Conservation (phyloP, 176 grass and related monocot genomes). For the Elymus sibiricus region DNA sequence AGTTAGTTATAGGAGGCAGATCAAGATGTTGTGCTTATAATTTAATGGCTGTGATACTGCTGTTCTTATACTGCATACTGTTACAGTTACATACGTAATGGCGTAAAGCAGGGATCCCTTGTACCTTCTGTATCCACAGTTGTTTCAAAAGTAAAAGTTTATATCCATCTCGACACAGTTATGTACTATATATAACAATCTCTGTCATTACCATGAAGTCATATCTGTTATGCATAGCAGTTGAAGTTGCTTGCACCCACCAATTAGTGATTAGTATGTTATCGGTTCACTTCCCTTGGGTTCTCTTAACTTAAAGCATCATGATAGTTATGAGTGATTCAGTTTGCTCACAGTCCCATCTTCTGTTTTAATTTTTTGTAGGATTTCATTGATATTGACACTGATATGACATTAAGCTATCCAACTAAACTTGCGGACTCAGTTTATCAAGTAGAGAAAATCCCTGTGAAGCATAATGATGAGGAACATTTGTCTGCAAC, state of each 20-base stretch:
- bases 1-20: constrained; percentile 4
- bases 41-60: neutral
- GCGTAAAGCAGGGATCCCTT: neutral
- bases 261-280: constrained; percentile 1
- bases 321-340: constrained; percentile 4
- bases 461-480: constrained; percentile 37
- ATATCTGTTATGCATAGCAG: neutral
- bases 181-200: constrained; percentile 1
- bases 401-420: constrained; percentile 53
- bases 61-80: neutral
- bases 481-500: constrained; percentile 36
- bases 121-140: constrained; percentile 7
- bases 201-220: neutral
- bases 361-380: constrained; percentile 32
- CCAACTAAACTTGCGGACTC: constrained; percentile 51
- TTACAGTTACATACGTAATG: constrained; percentile 1
- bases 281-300: constrained; percentile 2
- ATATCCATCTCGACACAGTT: neutral
- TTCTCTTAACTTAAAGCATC: constrained; percentile 26
- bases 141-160: constrained; percentile 4
- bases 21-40: constrained; percentile 18
- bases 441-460: constrained; percentile 58
- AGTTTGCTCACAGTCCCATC: constrained; percentile 9
- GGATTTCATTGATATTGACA: constrained; percentile 65
- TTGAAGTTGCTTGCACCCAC: neutral